Base-by-base conservation (phyloP, 495 filamentous ascomycete species). In the Xylaria cubensis region DNA sequence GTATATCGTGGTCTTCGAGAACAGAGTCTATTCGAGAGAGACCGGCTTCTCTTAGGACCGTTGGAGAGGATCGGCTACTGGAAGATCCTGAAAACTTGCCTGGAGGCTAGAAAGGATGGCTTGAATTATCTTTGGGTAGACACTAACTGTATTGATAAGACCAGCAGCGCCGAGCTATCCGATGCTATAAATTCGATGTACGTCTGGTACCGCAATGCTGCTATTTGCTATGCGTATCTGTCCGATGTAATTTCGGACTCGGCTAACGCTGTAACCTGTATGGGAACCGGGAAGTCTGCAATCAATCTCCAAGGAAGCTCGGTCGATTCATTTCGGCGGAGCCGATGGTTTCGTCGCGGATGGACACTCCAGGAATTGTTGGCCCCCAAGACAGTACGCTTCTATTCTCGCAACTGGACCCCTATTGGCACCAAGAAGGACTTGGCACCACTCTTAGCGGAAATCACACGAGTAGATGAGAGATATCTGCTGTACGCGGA, bases 311-410 rank as follows among this genome's bases (percentile, higher is more conserved):
- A 36, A 32, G 46, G 39, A 3, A 41, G 34, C 29, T 17, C 32
- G 48, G 50, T 67, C 17, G 65, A 67, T 15, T 55, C 32, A 0
- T 74, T 72, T 36, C 59, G 61, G 13, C 56, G 15, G 44, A 78
- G 76, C 64, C 53, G 72, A 32, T 82, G 81, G 79, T 82, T 81
- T 66, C 73, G 59, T 6, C 42, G 80, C 46, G 79, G 80, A 13
- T 82, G 80, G 80, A 82, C 80, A 3, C 71, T 82, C 2, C 80
- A 81, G 42, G 81, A 82, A 64, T 73, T 82, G 4, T 65, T 83
- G 29, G 72, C 72, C 5, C 72, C 72, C 0, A 50, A 5, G 42
- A 46, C 41, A 15, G 41, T 66, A 39, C 41, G 24, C 6, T 74
- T 74, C 63, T 71, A 44, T 29, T 70, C 67, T 7, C 48, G 58